Percentiles rank a stretch among this genome's conserved stretches.
Evolutionary conservation across 2,329 filamentous ascomycete genomes (phyloP).

Genomic region (Ceratocystiopsis sp.): DNA sequence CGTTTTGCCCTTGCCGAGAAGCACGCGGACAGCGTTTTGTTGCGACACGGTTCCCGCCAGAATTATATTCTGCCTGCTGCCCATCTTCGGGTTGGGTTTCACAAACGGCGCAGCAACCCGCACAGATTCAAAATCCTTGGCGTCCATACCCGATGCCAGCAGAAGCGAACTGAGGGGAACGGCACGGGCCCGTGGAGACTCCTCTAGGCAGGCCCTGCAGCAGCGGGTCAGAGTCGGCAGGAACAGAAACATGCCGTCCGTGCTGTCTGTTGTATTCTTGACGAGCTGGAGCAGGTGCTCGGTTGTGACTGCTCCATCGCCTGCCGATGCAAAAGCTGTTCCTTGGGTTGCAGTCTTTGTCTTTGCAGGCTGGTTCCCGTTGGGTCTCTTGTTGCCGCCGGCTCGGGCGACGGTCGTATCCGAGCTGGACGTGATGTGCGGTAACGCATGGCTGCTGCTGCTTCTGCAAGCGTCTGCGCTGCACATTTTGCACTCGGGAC

Average conservation of each 20-base stretch:
- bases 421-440: no score
- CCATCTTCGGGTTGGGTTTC: no score
- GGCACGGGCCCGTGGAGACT: constrained; percentile 1
- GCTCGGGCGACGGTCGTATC: no score
- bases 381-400: no score
- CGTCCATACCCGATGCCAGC: not conserved
- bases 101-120: no score
- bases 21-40: not conserved
- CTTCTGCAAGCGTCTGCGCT: not conserved
- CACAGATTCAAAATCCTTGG: not conserved
- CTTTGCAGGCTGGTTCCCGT: no score
- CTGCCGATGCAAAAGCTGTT: no score
- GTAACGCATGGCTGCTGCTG: not conserved
- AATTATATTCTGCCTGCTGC: no score
- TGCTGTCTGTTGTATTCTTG: not conserved
- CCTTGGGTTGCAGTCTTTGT: no score
- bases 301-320: not conserved
- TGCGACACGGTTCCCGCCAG: not conserved
- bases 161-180: not conserved
- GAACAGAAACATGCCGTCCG: constrained; percentile 1
- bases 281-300: no score
- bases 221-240: constrained; percentile 5
- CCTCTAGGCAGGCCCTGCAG: constrained; percentile 3
- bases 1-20: not conserved
- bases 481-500: constrained; percentile 5